These are phyloP conservation scores for Nicotiana attenuata DNA, from an alignment of 257 asterid genomes.

Conservation along the genomic window DNA sequence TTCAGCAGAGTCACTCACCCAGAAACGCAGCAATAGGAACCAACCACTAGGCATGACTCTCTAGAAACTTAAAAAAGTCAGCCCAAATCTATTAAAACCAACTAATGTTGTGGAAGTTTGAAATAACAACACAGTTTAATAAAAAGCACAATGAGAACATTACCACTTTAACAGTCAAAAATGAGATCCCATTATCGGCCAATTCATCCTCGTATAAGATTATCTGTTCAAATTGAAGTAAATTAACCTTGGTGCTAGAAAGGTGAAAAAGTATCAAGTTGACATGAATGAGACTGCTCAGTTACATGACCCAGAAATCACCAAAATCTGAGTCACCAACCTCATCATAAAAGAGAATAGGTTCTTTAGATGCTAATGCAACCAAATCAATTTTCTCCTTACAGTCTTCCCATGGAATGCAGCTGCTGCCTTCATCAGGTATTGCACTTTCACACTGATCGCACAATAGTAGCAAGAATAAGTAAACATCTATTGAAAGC, in stretches of 20 bases:
- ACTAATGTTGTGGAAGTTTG: background rate
- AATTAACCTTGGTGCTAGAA: background rate
- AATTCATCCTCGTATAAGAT: slow-evolving; percentile 92
- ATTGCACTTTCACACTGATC: slow-evolving; percentile 51
- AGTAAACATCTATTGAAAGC: background rate
- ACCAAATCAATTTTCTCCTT: slow-evolving; percentile 73
- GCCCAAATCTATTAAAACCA: slow-evolving; percentile 11
- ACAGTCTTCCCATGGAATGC: slow-evolving; percentile 71
- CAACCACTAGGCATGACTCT: slow-evolving; percentile 99
- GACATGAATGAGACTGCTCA: slow-evolving; percentile 6
- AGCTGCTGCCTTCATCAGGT: slow-evolving; percentile 33
- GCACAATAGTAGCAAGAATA: slow-evolving; percentile 24
- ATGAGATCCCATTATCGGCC: slow-evolving; percentile 93
- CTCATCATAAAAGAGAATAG: slow-evolving; percentile 95
- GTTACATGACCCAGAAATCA: slow-evolving; percentile 17
- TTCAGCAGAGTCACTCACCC: slow-evolving; percentile 60
- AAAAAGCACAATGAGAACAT: background rate
- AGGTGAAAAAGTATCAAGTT: background rate
- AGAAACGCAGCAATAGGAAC: slow-evolving; percentile 93
- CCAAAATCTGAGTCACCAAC: slow-evolving; percentile 33
- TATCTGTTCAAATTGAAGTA: slow-evolving; percentile 43
- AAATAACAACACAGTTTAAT: background rate
- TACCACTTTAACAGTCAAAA: slow-evolving; percentile 97
- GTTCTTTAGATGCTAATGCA: slow-evolving; percentile 79
- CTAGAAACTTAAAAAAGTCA: slow-evolving; percentile 41